Evolutionary conservation across 164 flowering plant genomes (phyloP), one percentile per base, ranked within the genome.

Genomic region (Brasenia schreberi): DNA sequence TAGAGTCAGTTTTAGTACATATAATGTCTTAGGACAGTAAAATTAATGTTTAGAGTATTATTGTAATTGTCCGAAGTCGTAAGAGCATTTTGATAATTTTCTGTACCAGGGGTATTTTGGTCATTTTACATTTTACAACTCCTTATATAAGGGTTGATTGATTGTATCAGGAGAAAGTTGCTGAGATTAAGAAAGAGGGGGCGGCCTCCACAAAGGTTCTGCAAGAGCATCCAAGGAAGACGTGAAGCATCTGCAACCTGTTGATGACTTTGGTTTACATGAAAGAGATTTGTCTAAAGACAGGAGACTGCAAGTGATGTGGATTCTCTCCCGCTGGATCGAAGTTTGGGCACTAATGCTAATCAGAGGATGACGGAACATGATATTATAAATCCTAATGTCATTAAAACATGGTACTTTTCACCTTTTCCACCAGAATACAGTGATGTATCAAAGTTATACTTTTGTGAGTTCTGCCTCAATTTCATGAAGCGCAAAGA

Each of bases 341-440:
- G 42, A 64, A 67, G 72, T 72, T 17, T 42, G 4, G 71, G 49
- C 63, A 78, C 77, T 61, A 39, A 42, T 33, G 74, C 75, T 53
- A 82, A 75, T 67, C 72, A 73, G 60, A 66, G 77, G 64, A 44
- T 43, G 14, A 27, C 65, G 65, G 83, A 79, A 64, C 76, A 76
- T 65, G 77, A 78, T 69, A 66, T 71, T 18, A 42, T 72, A 52
- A 73, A 75, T 77, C 84, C 81, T 71, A 81, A 75, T 42, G 23
- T 66, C 68, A 70, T 45, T 27, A 65, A 60, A 44, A 85, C 98
- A 49, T 93, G 98, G 98, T 90, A 93, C 77, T 93, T 90, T 78
- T 93, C 98, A 44, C 98, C 98, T 42, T 93, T 93, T 79, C 97
- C 98, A 62, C 92, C 96, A 72, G 98, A 93, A 77, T 93, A 93